Evolutionary conservation across 2,329 filamentous ascomycete genomes (phyloP).

Genomic region (Ceratocystis variospora): DNA sequence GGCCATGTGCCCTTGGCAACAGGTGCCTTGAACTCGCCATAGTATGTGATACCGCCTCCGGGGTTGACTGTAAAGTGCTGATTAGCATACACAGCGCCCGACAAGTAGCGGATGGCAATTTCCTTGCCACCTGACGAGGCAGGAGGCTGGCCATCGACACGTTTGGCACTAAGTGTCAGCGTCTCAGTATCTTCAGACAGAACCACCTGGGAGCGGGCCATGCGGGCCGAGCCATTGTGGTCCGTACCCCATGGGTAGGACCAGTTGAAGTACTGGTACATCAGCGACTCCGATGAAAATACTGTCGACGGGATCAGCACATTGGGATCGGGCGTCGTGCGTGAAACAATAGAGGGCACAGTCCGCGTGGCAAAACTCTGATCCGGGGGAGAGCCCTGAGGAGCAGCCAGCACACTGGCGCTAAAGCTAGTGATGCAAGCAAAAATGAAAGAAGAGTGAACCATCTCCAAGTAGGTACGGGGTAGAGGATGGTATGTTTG

Average conservation of each 20-base stretch:
- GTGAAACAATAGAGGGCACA: conserved; percentile 19
- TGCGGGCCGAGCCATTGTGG: conserved; percentile 44
- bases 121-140: conserved; percentile 28
- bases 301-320: conserved; percentile 20
- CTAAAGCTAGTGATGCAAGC: background rate
- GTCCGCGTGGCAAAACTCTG: background rate
- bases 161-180: conserved; percentile 31
- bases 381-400: background rate
- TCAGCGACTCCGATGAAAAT: conserved; percentile 20
- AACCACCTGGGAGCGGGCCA: conserved; percentile 34
- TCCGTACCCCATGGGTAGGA: conserved; percentile 42
- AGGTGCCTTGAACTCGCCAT: conserved; percentile 30
- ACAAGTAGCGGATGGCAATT: conserved; percentile 39
- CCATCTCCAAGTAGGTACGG: background rate
- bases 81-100: conserved; percentile 32
- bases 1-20: conserved; percentile 39
- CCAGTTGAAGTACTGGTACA: conserved; percentile 35
- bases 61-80: conserved; percentile 29
- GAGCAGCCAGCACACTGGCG: background rate
- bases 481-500: background rate
- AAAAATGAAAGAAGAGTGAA: background rate
- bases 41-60: conserved; percentile 31
- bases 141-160: conserved; percentile 30
- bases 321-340: conserved; percentile 26
- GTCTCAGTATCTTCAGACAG: conserved; percentile 32